phyloP scores from a whole-genome alignment of 2,329 filamentous ascomycete species.

The Cladorrhinum sp. region DNA sequence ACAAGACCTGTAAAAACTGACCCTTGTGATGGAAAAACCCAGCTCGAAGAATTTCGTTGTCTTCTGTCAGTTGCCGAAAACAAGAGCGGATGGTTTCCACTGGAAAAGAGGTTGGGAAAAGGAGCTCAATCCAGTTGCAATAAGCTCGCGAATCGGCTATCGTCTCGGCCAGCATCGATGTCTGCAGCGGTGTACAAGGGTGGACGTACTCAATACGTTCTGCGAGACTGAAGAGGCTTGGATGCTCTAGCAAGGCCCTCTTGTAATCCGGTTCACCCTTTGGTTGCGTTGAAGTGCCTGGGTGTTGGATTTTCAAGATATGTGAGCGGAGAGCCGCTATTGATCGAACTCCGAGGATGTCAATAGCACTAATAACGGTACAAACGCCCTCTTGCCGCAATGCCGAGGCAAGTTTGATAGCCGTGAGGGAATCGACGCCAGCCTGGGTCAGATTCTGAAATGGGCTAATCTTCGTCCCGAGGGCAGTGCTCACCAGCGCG shows the following conservation, averaged over 20 bases:
- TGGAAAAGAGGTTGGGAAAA: conserved; percentile 42
- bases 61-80: conserved; percentile 46
- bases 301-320: conserved; percentile 8
- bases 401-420: conserved; percentile 56
- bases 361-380: conserved; percentile 50
- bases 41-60: conserved; percentile 68
- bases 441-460: conserved; percentile 32
- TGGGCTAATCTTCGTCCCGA: conserved; percentile 30
- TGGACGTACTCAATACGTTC: conserved; percentile 46
- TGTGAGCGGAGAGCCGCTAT: conserved; percentile 30
- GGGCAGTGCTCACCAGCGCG: conserved; percentile 27
- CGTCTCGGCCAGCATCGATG: conserved; percentile 78
- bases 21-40: conserved; percentile 62
- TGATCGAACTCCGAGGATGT: conserved; percentile 57
- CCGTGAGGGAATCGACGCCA: conserved; percentile 41
- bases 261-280: neutral
- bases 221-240: conserved; percentile 27
- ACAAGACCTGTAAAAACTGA: conserved; percentile 62
- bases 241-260: neutral
- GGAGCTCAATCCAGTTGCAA: conserved; percentile 72
- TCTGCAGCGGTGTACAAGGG: conserved; percentile 70
- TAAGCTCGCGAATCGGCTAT: conserved; percentile 58
- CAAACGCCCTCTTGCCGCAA: conserved; percentile 56
- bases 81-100: conserved; percentile 44
- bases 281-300: neutral